Conservation (phyloP, 2,329 filamentous ascomycete genomes). For the Ophiostoma populinum region DNA sequence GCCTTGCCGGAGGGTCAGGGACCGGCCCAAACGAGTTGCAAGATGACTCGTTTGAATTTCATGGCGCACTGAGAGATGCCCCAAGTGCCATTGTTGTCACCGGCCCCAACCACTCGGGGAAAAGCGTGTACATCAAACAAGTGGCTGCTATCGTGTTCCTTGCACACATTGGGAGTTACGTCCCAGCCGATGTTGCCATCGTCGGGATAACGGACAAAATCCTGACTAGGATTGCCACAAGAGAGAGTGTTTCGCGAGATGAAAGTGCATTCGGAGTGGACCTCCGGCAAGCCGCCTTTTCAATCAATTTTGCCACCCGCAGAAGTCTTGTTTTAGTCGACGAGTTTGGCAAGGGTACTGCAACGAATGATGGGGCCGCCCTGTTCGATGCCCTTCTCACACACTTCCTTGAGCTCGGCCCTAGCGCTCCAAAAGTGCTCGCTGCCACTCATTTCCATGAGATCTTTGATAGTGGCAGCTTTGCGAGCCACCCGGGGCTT, state of each 20-base stretch:
- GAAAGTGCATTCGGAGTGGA: slow-evolving; percentile 59
- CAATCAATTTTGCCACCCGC: slow-evolving; percentile 55
- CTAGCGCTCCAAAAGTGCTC: slow-evolving; percentile 34
- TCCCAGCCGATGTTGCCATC: slow-evolving; percentile 58
- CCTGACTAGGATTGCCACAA: slow-evolving; percentile 65
- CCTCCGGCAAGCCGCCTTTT: slow-evolving; percentile 68
- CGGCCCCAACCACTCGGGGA: slow-evolving; percentile 91
- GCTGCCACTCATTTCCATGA: slow-evolving; percentile 52
- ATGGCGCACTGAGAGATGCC: slow-evolving; percentile 7
- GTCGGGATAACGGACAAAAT: slow-evolving; percentile 90
- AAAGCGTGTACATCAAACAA: slow-evolving; percentile 91
- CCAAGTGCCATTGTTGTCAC: slow-evolving; percentile 68
- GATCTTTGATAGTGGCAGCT: slow-evolving; percentile 47
- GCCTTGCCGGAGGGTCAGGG: slow-evolving; percentile 43
- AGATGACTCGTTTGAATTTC: background rate
- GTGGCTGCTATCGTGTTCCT: slow-evolving; percentile 80
- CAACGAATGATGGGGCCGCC: slow-evolving; percentile 38
- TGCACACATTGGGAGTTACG: slow-evolving; percentile 82
- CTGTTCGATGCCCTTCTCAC: slow-evolving; percentile 39
- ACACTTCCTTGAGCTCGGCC: slow-evolving; percentile 32
- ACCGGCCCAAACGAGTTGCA: slow-evolving; percentile 10
- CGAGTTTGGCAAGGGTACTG: slow-evolving; percentile 63
- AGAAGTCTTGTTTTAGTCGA: slow-evolving; percentile 78
- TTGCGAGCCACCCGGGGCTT: slow-evolving; percentile 33
- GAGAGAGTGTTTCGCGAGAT: slow-evolving; percentile 40